Base-by-base conservation (phyloP, 2,329 filamentous ascomycete genomes). In the Epicoccum nigrum region DNA sequence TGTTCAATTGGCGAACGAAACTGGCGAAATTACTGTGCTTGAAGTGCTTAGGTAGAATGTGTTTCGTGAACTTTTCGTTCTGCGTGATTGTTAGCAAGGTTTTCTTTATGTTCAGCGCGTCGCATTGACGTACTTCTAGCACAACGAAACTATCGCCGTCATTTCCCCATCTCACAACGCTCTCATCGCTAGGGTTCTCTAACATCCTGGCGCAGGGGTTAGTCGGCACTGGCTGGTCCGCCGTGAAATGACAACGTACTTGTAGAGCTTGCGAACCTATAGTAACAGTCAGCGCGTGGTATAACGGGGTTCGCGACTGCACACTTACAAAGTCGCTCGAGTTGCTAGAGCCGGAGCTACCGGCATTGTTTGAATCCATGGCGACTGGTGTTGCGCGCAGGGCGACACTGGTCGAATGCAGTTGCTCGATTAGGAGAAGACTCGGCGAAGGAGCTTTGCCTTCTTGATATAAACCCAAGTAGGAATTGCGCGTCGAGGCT, bases 1-100 rank as follows among this genome's bases (percentile, higher is more conserved):
- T 97, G 79, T 97, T 97, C 51, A 97, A 79, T 73, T 97, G 92
- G 40, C 92, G 88, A 51, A 97, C 92, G 71, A 97, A 97, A 75
- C 92, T 96, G 25, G 92, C 92, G 78, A 97, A 97, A 74, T 97
- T 97, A 83, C 91, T 96, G 77, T 97, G 94, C 76, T 99, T 99
- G 81, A 99, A 99, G 68, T 97, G 92, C 72, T 97, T 97, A 2
- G 94, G 94, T 13, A 99, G 84, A 64, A 99, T 96, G 31, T 90
- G 89, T 73, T 97, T 96, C 17, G 94, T 97, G 70, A 99, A 99
- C 74, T 96, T 96, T 74, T 97, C 93, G 74, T 95, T 96, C 93
- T 97, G 72, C 40, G 34, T 30, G 12, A 13, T 30, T 13, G 54
- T 71, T 48, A 70, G 59, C 43, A 41, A 19, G 9, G 35, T 21